Percentiles rank a stretch among this genome's conserved stretches.
phyloP scores from a whole-genome alignment of 2,329 filamentous ascomycete genomes.

The Akanthomyces muscarius region DNA sequence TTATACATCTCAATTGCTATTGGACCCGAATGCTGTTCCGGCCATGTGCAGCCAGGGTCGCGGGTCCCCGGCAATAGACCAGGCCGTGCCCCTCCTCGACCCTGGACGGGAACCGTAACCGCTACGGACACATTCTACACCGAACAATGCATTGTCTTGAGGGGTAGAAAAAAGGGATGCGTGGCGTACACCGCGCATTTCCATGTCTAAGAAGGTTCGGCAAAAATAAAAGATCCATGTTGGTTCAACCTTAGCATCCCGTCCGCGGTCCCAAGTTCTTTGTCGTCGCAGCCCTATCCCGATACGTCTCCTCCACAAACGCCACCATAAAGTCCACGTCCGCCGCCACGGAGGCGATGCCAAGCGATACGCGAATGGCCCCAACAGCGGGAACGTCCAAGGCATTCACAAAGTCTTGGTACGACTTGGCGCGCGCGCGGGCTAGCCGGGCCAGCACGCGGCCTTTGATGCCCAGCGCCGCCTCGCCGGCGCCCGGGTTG shows the following conservation, averaged over 20 bases:
- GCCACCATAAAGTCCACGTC: slow-evolving; percentile 36
- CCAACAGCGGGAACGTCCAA: slow-evolving; percentile 27
- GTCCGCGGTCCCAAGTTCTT: slow-evolving; percentile 15
- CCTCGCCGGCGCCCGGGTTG: slow-evolving; percentile 38
- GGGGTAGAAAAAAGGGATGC: not conserved
- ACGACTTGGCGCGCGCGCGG: slow-evolving; percentile 12
- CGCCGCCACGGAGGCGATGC: slow-evolving; percentile 31
- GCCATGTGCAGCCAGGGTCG: not conserved
- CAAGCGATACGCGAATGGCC: slow-evolving; percentile 37
- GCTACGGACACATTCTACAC: not conserved
- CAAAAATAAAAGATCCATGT: not conserved
- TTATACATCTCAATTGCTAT: not conserved
- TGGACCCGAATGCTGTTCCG: not conserved
- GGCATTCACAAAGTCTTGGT: slow-evolving; percentile 25
- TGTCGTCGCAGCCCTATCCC: slow-evolving; percentile 24
- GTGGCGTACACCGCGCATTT: not conserved
- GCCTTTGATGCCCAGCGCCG: slow-evolving; percentile 29
- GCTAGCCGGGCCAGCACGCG: slow-evolving; percentile 19
- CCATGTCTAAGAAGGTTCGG: not conserved
- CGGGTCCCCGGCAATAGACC: not conserved
- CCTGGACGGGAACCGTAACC: not conserved
- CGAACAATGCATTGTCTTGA: not conserved
- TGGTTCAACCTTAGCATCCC: slow-evolving; percentile 10
- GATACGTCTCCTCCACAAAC: slow-evolving; percentile 32
- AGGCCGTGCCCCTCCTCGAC: not conserved